A percentile compares a stretch with the other conserved stretches of the same genome.
Conservation (phyloP, 2,329 filamentous ascomycete genomes). For the Botrytis pseudocinerea region DNA sequence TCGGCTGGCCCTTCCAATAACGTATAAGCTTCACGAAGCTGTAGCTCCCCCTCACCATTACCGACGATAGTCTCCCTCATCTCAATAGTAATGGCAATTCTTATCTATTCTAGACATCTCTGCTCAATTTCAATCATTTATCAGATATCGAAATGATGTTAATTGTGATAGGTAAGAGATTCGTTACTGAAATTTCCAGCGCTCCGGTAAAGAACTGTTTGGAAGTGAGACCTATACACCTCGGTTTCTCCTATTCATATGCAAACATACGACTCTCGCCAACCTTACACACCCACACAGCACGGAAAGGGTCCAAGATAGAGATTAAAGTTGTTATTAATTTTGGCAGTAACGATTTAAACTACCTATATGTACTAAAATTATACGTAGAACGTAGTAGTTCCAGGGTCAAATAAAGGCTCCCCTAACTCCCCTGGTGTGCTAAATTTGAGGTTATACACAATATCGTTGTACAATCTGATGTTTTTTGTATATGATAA, state of each 20-base stretch:
- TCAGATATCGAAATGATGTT: not conserved
- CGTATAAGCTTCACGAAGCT: slow-evolving; percentile 8
- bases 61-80: not conserved
- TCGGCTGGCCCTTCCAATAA: slow-evolving; percentile 21
- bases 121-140: not conserved
- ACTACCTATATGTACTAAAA: slow-evolving; percentile 8
- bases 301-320: not conserved
- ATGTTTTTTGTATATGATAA: slow-evolving; percentile 24
- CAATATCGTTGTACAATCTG: slow-evolving; percentile 27
- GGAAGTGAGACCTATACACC: not conserved
- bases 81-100: not conserved
- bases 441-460: slow-evolving; percentile 21
- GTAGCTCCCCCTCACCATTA: slow-evolving; percentile 4
- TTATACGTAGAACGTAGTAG: not conserved
- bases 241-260: not conserved
- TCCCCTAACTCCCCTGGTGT: slow-evolving; percentile 16
- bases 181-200: not conserved
- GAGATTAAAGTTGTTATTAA: slow-evolving; percentile 3
- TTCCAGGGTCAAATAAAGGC: not conserved
- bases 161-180: not conserved
- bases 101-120: not conserved
- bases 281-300: not conserved
- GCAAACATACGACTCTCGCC: not conserved
- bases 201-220: not conserved
- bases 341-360: slow-evolving; percentile 7